Percentiles rank a stretch among this genome's conserved stretches.
Conservation (phyloP, 305 asterid species). For the Solanum hybrid region DNA sequence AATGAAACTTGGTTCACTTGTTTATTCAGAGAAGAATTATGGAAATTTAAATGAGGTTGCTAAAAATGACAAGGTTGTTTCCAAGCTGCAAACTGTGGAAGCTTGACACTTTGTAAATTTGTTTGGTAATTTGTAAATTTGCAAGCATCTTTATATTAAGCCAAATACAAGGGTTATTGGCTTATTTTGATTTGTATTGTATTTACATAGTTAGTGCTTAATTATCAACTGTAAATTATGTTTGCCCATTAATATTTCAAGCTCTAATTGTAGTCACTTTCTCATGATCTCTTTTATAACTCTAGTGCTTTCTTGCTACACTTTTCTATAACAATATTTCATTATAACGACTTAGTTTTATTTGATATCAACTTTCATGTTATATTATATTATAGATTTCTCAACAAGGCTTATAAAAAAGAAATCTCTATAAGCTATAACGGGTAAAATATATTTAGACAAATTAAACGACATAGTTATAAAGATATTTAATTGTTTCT, state of each 20-base stretch:
- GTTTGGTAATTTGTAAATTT: not conserved
- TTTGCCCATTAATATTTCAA: not conserved
- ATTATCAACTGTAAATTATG: not conserved
- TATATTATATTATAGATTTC: no score
- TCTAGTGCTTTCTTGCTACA: not conserved
- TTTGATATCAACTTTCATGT: not conserved
- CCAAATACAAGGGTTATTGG: not conserved
- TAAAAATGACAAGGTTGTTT: not conserved
- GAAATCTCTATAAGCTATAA: not conserved
- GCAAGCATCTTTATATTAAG: not conserved
- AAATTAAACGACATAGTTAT: not conserved
- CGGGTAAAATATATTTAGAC: not conserved
- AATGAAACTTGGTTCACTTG: not conserved
- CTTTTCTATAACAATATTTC: not conserved
- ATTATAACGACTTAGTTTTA: not conserved
- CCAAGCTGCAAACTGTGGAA: constrained; percentile 1
- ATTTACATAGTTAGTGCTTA: not conserved
- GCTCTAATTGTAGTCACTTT: not conserved
- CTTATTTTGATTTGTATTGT: not conserved
- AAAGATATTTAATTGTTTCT: not conserved
- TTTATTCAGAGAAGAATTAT: not conserved
- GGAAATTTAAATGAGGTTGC: not conserved
- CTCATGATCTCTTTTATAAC: not conserved
- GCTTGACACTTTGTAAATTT: not conserved
- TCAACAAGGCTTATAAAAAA: no score